Conservation (phyloP, 805 yeast genomes). For the Metschnikowia anglica region DNA sequence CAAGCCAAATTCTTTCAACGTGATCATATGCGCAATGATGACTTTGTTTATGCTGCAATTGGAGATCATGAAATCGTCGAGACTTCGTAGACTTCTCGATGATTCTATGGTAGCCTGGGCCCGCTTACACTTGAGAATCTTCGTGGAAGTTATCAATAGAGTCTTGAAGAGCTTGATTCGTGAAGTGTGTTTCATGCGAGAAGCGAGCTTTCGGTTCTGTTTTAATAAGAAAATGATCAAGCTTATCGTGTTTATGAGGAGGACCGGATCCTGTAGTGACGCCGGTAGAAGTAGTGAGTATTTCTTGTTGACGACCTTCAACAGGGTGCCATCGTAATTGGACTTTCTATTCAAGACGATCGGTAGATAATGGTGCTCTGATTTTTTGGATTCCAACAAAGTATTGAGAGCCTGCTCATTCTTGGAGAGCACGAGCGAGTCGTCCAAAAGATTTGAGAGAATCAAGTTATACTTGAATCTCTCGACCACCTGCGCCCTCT, state of each 20-base stretch:
- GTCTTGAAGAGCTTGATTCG: slow-evolving; percentile 31
- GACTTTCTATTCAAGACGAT: slow-evolving; percentile 6
- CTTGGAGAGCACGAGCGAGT: slow-evolving; percentile 42
- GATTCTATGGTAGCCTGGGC: slow-evolving; percentile 26
- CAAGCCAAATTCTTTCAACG: slow-evolving; percentile 32
- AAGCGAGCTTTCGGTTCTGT: slow-evolving; percentile 12
- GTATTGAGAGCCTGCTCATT: slow-evolving; percentile 36
- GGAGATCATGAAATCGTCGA: slow-evolving; percentile 31
- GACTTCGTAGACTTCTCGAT: slow-evolving; percentile 23
- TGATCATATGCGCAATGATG: slow-evolving; percentile 32
- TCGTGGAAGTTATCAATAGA: slow-evolving; percentile 30
- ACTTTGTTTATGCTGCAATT: slow-evolving; percentile 40
- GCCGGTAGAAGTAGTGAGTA: slow-evolving; percentile 21
- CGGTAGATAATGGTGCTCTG: slow-evolving; percentile 6
- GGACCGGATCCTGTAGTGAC: slow-evolving; percentile 4
- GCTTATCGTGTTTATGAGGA: slow-evolving; percentile 24
- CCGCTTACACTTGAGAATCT: slow-evolving; percentile 28
- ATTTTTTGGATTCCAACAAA: slow-evolving; percentile 10
- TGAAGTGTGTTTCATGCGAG: slow-evolving; percentile 11
- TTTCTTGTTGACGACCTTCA: slow-evolving; percentile 16
- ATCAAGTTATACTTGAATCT: slow-evolving; percentile 42
- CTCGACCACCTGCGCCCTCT: slow-evolving; percentile 34
- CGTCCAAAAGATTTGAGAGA: slow-evolving; percentile 40
- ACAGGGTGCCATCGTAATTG: slow-evolving; percentile 26
- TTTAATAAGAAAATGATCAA: slow-evolving; percentile 32